Evolutionary conservation across 148 eudicot genomes (phyloP).

Genomic region (Diospyros lotus): DNA sequence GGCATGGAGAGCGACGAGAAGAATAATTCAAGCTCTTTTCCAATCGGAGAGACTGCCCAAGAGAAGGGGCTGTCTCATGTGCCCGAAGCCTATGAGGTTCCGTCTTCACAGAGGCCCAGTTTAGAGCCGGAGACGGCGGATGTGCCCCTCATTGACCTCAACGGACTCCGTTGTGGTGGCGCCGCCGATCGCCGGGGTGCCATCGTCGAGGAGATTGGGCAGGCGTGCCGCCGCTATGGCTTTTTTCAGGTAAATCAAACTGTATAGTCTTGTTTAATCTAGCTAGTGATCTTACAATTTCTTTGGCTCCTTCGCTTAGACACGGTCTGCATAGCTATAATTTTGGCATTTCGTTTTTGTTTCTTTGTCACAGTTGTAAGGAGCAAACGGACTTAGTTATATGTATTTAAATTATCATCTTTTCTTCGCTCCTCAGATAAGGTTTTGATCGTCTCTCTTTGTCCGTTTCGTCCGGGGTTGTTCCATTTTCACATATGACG

Average conservation of each 20-base stretch:
- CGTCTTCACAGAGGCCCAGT: constrained; percentile 28
- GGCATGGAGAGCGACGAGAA: constrained; percentile 6
- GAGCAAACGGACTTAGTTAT: too few species aligned
- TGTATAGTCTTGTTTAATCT: too few species aligned
- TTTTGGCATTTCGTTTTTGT: too few species aligned
- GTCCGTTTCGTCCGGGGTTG: too few species aligned
- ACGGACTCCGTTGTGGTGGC: constrained; percentile 7
- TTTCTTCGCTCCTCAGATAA: too few species aligned
- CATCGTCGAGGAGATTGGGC: constrained; percentile 28
- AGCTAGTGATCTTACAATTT: too few species aligned
- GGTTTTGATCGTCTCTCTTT: too few species aligned
- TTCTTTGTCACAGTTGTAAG: too few species aligned
- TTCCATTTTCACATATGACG: too few species aligned
- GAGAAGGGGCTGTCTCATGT: constrained; percentile 40
- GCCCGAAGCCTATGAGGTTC: constrained; percentile 37
- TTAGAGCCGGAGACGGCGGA: constrained; percentile 23
- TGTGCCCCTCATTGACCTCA: constrained; percentile 37
- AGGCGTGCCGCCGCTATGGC: constrained; percentile 44
- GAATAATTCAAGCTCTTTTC: constrained; percentile 22
- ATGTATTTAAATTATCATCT: too few species aligned
- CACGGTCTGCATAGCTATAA: too few species aligned
- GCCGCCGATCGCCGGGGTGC: constrained; percentile 11
- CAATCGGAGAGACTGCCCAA: constrained; percentile 56
- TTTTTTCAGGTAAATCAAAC: constrained; percentile 45
- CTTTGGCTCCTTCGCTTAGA: too few species aligned